phyloP scores from a whole-genome alignment of 495 filamentous ascomycete genomes.

The Hypoxylon subgilvum region DNA sequence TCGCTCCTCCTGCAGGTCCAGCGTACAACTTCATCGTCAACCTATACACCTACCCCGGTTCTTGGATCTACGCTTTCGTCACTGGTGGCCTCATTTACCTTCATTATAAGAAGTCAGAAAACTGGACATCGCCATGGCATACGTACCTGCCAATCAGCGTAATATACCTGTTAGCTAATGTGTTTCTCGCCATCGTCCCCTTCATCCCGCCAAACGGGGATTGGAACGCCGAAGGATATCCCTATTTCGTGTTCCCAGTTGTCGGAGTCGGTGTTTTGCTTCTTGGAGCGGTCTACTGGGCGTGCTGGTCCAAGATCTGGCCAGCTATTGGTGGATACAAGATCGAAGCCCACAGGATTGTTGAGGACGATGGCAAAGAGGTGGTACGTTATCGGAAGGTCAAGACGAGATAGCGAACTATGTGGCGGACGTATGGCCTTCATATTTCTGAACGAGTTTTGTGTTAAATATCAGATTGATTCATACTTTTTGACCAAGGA shows the following conservation, averaged over 20 bases:
- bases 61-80: constrained; percentile 62
- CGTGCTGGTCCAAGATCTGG: constrained; percentile 53
- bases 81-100: constrained; percentile 58
- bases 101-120: constrained; percentile 49
- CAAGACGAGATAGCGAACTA: constrained; percentile 35
- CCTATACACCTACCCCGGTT: constrained; percentile 52
- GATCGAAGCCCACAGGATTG: constrained; percentile 46
- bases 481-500: too few relatives aligned
- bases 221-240: constrained; percentile 57
- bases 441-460: background rate
- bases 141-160: constrained; percentile 52
- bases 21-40: constrained; percentile 47
- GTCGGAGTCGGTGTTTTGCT: constrained; percentile 56
- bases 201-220: constrained; percentile 58
- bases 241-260: constrained; percentile 59
- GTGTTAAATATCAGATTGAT: background rate
- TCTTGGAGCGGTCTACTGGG: constrained; percentile 58
- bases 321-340: constrained; percentile 55
- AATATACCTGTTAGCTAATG: constrained; percentile 53
- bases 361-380: constrained; percentile 51
- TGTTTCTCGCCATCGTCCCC: constrained; percentile 58
- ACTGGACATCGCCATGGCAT: constrained; percentile 51
- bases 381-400: constrained; percentile 53
- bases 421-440: background rate
- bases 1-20: constrained; percentile 53